Evolutionary conservation across 371 early-diverging fungal genomes (phyloP).

Genomic region (Mucor saturninus): DNA sequence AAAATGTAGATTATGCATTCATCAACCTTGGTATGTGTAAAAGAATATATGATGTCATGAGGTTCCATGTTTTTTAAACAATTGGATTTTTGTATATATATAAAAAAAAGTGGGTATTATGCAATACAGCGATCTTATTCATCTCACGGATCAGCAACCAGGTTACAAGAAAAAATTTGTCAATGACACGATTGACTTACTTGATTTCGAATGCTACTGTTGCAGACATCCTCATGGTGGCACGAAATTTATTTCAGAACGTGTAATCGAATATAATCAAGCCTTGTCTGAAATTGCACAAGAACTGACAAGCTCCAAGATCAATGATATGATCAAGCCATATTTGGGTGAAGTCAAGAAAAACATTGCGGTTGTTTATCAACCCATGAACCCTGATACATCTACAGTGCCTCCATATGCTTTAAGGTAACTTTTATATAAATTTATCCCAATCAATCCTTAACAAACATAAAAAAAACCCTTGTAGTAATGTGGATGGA

Average conservation of each 20-base stretch:
- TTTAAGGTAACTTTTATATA: constrained; percentile 24
- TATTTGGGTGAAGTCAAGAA: background rate
- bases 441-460: background rate
- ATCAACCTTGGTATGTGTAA: constrained; percentile 27
- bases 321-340: background rate
- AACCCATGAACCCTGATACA: constrained; percentile 27
- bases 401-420: constrained; percentile 23
- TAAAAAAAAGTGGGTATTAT: constrained; percentile 13
- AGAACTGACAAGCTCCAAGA: background rate
- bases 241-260: background rate
- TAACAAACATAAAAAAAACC: background rate
- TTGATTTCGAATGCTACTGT: constrained; percentile 37
- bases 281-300: constrained; percentile 2
- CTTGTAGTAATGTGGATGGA: constrained; percentile 40
- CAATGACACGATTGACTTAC: constrained; percentile 24
- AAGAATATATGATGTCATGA: background rate
- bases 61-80: too few species aligned
- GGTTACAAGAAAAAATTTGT: constrained; percentile 35
- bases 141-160: constrained; percentile 14
- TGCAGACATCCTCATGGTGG: constrained; percentile 19
- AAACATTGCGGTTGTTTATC: constrained; percentile 29
- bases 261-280: constrained; percentile 6
- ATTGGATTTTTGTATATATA: background rate
- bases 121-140: constrained; percentile 23
- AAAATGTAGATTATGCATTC: constrained; percentile 20